Evolutionary conservation across 75 land plant species (phyloP).

Genomic region (Chamaecyparis obtusa): DNA sequence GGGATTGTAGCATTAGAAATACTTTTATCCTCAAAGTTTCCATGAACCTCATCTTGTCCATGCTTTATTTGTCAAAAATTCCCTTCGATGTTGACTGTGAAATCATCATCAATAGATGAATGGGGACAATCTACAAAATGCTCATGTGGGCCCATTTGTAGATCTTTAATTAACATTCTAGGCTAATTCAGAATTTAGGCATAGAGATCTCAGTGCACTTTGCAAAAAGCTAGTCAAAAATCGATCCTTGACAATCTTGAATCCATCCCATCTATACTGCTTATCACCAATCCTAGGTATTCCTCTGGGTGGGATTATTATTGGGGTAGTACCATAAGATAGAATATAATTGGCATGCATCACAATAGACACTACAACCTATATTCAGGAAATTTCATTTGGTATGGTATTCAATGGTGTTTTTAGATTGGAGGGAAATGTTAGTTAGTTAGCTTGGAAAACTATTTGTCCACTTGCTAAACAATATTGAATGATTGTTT

Average conservation of each 20-base stretch:
- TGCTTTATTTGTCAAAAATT: constrained; percentile 10
- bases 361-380: no score
- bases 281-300: no score
- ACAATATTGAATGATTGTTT: no score
- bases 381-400: no score
- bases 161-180: constrained; percentile 14
- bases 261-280: constrained; percentile 17
- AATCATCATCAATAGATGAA: constrained; percentile 24
- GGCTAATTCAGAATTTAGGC: constrained; percentile 33
- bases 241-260: constrained; percentile 28
- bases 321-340: no score
- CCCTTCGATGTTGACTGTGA: constrained; percentile 44
- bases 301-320: no score
- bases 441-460: no score
- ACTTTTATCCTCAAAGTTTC: not conserved
- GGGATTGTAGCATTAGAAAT: constrained; percentile 10
- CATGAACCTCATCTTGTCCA: not conserved
- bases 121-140: constrained; percentile 5
- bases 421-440: no score
- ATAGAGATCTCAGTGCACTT: constrained; percentile 41
- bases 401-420: no score
- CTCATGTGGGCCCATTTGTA: not conserved
- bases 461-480: no score
- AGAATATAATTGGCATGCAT: no score
- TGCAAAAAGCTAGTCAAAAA: constrained; percentile 50